Percentiles rank a stretch among this genome's conserved stretches.
These are phyloP conservation scores for Manihot esculenta DNA, from an alignment of 441 rosid genomes.

Conservation along the genomic window DNA sequence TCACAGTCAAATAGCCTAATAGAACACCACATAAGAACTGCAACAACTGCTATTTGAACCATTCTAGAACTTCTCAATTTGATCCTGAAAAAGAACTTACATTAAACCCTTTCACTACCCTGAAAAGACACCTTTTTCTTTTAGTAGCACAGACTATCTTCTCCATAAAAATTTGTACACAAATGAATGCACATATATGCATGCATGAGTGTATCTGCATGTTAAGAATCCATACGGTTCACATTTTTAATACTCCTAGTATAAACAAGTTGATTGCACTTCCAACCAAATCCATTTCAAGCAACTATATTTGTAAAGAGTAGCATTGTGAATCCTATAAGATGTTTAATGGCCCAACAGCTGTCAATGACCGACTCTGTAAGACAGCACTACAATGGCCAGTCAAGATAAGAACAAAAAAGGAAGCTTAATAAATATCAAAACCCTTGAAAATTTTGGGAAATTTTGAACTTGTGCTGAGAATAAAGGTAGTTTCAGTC, in stretches of 20 bases:
- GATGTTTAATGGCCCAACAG: neutral
- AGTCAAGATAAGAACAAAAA: neutral
- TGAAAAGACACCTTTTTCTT: neutral
- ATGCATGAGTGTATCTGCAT: neutral
- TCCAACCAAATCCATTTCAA: neutral
- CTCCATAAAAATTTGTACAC: neutral
- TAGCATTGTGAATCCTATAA: neutral
- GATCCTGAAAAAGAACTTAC: neutral
- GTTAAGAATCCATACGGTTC: neutral
- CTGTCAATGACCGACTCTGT: no score
- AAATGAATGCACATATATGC: neutral
- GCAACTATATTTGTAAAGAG: neutral
- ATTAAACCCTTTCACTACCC: neutral
- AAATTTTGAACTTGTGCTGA: neutral
- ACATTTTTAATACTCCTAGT: neutral
- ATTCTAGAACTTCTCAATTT: neutral
- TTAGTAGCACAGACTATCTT: neutral
- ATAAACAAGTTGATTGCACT: neutral
- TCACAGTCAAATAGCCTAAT: neutral
- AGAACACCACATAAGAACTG: no score
- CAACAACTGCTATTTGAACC: neutral
- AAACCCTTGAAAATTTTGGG: neutral
- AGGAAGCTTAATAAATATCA: neutral
- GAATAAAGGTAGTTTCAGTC: neutral
- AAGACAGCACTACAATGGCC: neutral